Evolutionary conservation across 345 rosid species (phyloP).

Genomic region (Adansonia digitata): DNA sequence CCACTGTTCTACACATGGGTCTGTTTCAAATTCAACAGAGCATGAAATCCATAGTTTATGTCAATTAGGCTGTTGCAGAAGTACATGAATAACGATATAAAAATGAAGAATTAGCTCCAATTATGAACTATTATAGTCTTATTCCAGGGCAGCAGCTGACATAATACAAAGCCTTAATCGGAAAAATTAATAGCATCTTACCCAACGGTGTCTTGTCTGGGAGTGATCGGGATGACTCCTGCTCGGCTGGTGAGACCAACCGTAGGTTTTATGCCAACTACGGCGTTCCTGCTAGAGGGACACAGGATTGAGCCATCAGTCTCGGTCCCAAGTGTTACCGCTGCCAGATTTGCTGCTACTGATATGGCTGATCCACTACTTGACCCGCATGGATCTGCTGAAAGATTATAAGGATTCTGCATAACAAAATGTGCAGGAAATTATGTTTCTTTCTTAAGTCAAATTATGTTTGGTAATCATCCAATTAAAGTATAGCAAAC

Average conservation of each 20-base stretch:
- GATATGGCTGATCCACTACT: conserved; percentile 78
- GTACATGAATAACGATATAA: no score
- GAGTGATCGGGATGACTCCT: conserved; percentile 60
- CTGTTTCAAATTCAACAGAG: conserved; percentile 29
- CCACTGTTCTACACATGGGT: conserved; percentile 41
- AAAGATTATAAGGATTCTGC: conserved; percentile 68
- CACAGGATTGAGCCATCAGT: conserved; percentile 67
- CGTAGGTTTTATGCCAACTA: conserved; percentile 64
- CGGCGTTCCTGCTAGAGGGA: conserved; percentile 47
- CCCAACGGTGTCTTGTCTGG: conserved; percentile 62
- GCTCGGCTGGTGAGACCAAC: conserved; percentile 72
- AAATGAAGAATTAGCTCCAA: no score
- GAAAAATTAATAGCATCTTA: background rate
- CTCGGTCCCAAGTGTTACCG: conserved; percentile 60
- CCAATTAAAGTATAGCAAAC: background rate
- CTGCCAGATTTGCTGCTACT: conserved; percentile 64
- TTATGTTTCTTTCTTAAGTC: background rate
- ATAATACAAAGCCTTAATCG: background rate
- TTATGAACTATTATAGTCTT: background rate
- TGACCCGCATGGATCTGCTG: conserved; percentile 60
- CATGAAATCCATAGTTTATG: background rate
- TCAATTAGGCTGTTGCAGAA: background rate
- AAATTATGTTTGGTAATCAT: background rate
- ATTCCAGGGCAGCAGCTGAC: background rate
- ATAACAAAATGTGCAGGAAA: background rate